Conservation (phyloP, 768 basidiomycete genomes). For the Cystofilobasidium bisporidii region DNA sequence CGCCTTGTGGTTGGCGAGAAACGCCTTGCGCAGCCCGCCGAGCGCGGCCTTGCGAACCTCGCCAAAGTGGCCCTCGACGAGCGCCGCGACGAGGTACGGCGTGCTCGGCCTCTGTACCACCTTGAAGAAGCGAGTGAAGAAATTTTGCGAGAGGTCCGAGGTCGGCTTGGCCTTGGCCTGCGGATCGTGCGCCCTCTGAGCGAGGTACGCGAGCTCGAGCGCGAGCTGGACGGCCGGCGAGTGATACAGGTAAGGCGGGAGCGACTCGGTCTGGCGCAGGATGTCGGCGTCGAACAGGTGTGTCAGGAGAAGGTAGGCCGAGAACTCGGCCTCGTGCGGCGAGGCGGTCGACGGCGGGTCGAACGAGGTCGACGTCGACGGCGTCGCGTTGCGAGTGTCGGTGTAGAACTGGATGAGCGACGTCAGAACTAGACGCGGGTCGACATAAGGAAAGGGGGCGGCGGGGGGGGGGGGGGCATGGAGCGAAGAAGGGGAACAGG, state of each 20-base stretch:
- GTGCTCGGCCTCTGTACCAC: constrained; percentile 58
- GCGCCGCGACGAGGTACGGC: constrained; percentile 80
- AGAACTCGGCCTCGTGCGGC: constrained; percentile 87
- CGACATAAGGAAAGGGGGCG: too few species aligned
- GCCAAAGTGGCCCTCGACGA: constrained; percentile 77
- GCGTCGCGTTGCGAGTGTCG: constrained; percentile 49
- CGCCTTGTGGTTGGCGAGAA: constrained; percentile 35
- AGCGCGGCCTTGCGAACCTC: constrained; percentile 42
- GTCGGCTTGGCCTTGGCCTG: constrained; percentile 46
- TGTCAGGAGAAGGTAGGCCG: constrained; percentile 83
- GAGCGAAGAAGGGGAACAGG: neutral
- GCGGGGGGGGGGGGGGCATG: neutral
- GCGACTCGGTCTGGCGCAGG: constrained; percentile 35
- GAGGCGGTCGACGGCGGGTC: constrained; percentile 48
- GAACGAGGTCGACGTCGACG: constrained; percentile 37
- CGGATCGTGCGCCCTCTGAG: constrained; percentile 49
- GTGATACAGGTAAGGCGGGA: constrained; percentile 51
- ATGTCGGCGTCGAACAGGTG: constrained; percentile 65
- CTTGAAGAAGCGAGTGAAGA: constrained; percentile 58
- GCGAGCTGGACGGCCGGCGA: constrained; percentile 74
- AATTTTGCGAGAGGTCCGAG: constrained; percentile 50
- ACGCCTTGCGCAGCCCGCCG: constrained; percentile 61
- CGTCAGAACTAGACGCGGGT: constrained; percentile 60
- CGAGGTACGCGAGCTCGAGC: constrained; percentile 66
- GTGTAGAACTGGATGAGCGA: constrained; percentile 88